Evolutionary conservation across 2,329 filamentous ascomycete species (phyloP).

Genomic region (Exophiala spinifera): DNA sequence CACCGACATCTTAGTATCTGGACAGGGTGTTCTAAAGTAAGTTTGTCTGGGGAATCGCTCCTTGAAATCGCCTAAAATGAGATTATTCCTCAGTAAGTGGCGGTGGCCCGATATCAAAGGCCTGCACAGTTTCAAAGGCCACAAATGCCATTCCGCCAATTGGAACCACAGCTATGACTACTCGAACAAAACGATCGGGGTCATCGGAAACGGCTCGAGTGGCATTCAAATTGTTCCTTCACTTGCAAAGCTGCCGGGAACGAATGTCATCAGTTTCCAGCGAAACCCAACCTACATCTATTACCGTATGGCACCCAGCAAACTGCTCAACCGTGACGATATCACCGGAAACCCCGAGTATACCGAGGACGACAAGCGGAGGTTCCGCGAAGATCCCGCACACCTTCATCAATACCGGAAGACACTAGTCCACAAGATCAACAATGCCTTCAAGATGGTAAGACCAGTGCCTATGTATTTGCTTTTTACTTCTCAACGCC

Average conservation of each 20-base stretch:
- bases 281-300: constrained; percentile 36
- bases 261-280: constrained; percentile 29
- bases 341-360: constrained; percentile 30
- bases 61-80: background rate
- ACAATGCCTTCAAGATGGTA: constrained; percentile 15
- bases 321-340: background rate
- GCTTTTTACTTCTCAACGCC: background rate
- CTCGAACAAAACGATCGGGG: constrained; percentile 33
- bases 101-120: constrained; percentile 31
- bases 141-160: constrained; percentile 56
- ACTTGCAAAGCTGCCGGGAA: background rate
- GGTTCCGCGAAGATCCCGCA: constrained; percentile 24
- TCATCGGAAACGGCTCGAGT: constrained; percentile 28
- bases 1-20: background rate
- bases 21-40: background rate
- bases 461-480: background rate
- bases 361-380: constrained; percentile 26
- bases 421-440: constrained; percentile 12
- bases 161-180: constrained; percentile 57
- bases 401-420: constrained; percentile 26
- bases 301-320: constrained; percentile 27
- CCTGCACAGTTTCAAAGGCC: constrained; percentile 40
- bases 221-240: constrained; percentile 32
- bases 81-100: background rate
- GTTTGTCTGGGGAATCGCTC: background rate